A percentile compares a stretch with the other conserved stretches of the same genome.
Evolutionary conservation across 1,284 basidiomycete species (phyloP).

Genomic region (Leccinum cinnamomeum): DNA sequence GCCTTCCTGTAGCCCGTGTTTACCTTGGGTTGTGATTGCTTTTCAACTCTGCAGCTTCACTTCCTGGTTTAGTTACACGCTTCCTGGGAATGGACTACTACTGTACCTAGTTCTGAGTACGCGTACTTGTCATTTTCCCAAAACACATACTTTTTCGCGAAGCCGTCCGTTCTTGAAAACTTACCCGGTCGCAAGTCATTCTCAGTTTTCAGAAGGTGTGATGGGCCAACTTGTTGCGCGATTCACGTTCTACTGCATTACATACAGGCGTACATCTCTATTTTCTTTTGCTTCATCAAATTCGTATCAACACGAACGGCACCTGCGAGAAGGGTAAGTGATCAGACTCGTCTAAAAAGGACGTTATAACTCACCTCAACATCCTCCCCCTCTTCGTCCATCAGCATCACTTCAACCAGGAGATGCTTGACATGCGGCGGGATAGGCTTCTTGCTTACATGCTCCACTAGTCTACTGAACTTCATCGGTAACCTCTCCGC

Average conservation of each 20-base stretch:
- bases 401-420: conserved; percentile 93
- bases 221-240: not conserved
- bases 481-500: conserved; percentile 87
- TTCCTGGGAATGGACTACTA: conserved; percentile 15
- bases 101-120: conserved; percentile 27
- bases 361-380: conserved; percentile 61
- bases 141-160: conserved; percentile 5
- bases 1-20: conserved; percentile 6
- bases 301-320: conserved; percentile 66
- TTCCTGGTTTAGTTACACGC: conserved; percentile 45
- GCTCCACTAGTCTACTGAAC: conserved; percentile 90
- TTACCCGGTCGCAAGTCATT: not conserved
- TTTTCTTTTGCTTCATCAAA: conserved; percentile 34
- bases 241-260: conserved; percentile 8
- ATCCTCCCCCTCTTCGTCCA: conserved; percentile 87
- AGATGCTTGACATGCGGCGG: conserved; percentile 79
- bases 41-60: conserved; percentile 23
- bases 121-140: conserved; percentile 8
- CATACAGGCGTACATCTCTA: conserved; percentile 4
- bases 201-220: not conserved
- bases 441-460: conserved; percentile 91
- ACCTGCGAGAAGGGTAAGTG: conserved; percentile 43
- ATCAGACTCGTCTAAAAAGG: not conserved
- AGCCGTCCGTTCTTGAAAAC: not conserved
- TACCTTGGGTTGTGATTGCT: conserved; percentile 17